Evolutionary conservation across 208 protist genomes (phyloP), one percentile per base, ranked within the genome.

Genomic region (Trypanosoma melophagium): DNA sequence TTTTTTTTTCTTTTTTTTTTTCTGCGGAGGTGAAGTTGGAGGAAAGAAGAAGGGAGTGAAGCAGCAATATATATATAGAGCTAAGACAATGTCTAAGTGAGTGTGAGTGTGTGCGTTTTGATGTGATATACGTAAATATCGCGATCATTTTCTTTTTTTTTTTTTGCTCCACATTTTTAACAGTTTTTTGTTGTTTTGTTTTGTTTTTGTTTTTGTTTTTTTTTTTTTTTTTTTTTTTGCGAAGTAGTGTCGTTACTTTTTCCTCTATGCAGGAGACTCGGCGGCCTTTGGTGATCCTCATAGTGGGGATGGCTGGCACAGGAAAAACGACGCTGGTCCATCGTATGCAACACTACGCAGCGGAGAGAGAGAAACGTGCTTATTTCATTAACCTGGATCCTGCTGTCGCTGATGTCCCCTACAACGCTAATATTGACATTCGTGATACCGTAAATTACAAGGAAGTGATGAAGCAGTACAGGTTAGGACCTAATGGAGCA

Each of bases 301-400:
- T 99, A 1, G 92, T 99, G n/a, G 98, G 98, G 44, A 99, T 99
- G 98, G 98, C 98, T 0, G 98, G 98, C 19, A 97, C 90, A 50
- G 98, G 98, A 10, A 99, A 99, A 76, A 99, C 98, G 8, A 99
- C 98, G 25, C 76, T 99, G 7, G 92, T 99, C 58, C 98, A 99
- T 74, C 83, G 97, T 52, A 61, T 99, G 31, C 93, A 98, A 70
- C 80, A 97, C 67, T 89, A 99, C 77, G 70, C 98, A 7, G 49
- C 77, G 59, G 47, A 84, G 63, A 54, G 97, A 16, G 74, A 85
- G 14, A 90, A 90, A 35, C 65, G 66, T 35, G 67, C 81, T 4
- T 99, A 99, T 84, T 94, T 97, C 58, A 91, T 99, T 28, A 99
- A 99, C 76, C 80, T 99, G 5, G 99, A 99, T 77, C 98, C 98